Base-by-base conservation (phyloP, 257 asterid species). In the Handroanthus guayacan region DNA sequence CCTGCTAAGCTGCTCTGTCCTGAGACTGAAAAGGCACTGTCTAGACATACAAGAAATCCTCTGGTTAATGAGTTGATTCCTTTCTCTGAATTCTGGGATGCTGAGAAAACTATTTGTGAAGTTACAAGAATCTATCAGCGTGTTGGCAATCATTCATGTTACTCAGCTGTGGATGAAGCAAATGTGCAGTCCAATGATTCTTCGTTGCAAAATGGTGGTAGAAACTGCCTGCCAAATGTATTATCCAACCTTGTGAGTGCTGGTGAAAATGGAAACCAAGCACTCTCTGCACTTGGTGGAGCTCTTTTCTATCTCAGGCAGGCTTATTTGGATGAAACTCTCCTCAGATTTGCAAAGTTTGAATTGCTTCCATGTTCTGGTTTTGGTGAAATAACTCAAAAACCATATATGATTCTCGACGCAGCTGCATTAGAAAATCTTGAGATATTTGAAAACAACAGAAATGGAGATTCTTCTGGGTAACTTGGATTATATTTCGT, bases 201-300 rank as follows among this genome's bases (percentile, higher is more conserved):
- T 55, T 78, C 76, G 5, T 79, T 51, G 75, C 75, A 77, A 51
- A 81, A 75, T 85, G 83, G 54, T 80, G 82, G 69, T 58, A 75
- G 76, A 36, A 78, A 69, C 73, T 80, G 79, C 86, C 82, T 92
- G 56, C 98, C 99, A 54, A 84, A 77, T 62, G 84, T 87, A 79
- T 77, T 95, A 65, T 84, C 91, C 45, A 86, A 85, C 75, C 94
- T 95, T 77, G 85, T 89, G 75, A 84, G 75, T 71, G 86, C 82
- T 10, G 97, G 93, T 65, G 97, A 89, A 80, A 80, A 91, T 76
- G 99, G 99, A 77, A 87, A 79, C 77, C 85, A 83, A 77, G 98
- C 99, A 61, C 92, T 95, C 75, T 91, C 99, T 41, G 99, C 99
- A 63, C 94, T 95, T 25, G 99, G 99, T 65, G 99, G 97, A 52